Evolutionary conservation across 345 rosid species (phyloP).

Genomic region (Erucastrum elatum): DNA sequence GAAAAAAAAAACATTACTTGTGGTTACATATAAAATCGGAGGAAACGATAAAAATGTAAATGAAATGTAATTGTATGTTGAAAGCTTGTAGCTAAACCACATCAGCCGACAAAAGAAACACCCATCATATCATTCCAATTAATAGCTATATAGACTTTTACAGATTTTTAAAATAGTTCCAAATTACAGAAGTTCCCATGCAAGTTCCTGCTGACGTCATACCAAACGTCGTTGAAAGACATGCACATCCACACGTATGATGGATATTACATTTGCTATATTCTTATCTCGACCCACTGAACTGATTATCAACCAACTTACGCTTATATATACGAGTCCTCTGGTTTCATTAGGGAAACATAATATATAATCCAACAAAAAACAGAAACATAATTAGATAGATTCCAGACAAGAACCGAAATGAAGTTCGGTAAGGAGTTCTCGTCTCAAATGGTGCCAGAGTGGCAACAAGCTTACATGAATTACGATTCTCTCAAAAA

Average conservation of each 20-base stretch:
- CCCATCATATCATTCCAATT: background rate
- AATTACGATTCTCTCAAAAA: conserved; percentile 42
- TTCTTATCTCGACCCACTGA: background rate
- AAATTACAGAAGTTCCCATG: background rate
- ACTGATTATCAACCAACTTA: background rate
- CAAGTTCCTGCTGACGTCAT: background rate
- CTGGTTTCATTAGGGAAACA: background rate
- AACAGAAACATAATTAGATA: background rate
- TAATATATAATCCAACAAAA: background rate
- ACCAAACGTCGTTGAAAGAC: background rate
- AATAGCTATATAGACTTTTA: background rate
- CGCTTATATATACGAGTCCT: background rate
- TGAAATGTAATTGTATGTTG: background rate
- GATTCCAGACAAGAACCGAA: background rate
- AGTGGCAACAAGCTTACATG: conserved; percentile 51
- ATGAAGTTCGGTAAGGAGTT: conserved; percentile 84
- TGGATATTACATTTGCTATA: background rate
- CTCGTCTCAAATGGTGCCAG: conserved; percentile 46
- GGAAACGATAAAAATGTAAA: background rate
- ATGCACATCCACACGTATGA: background rate
- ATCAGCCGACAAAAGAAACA: background rate
- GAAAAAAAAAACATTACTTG: background rate
- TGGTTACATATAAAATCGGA: background rate
- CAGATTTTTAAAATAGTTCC: background rate
- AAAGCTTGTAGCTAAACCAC: background rate